Conservation (phyloP, 139 green algal genomes). For the Limnomonas spitsbergensis region DNA sequence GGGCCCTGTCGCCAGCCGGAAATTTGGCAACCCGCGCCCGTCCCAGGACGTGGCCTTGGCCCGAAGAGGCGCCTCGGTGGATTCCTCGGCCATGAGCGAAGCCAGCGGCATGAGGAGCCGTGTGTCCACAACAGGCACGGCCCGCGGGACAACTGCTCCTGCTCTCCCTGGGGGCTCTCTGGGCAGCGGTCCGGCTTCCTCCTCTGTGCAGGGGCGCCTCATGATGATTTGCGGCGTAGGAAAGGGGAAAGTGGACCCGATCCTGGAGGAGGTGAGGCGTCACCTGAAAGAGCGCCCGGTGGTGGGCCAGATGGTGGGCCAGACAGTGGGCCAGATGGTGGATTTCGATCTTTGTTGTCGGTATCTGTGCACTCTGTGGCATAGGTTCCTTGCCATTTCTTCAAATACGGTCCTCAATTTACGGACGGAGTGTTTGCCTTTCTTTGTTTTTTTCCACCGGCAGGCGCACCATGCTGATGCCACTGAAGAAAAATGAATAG, state of each 20-base stretch:
- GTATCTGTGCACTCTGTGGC: too few relatives aligned
- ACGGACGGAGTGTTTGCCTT: too few relatives aligned
- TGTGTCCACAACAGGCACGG: background rate
- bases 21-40: background rate
- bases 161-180: background rate
- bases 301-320: background rate
- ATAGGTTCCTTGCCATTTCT: too few relatives aligned
- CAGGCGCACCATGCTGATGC: too few relatives aligned
- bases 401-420: too few relatives aligned
- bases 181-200: background rate
- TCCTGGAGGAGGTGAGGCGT: slow-evolving; percentile 30
- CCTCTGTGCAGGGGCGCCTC: background rate
- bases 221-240: background rate
- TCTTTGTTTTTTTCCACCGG: too few relatives aligned
- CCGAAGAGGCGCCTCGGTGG: too few relatives aligned
- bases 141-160: background rate
- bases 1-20: background rate
- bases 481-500: too few relatives aligned
- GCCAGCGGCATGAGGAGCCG: too few relatives aligned
- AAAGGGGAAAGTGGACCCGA: slow-evolving; percentile 22
- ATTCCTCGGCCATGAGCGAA: too few relatives aligned
- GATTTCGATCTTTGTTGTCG: background rate
- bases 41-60: too few relatives aligned
- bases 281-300: background rate
- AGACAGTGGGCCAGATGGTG: background rate